Evolutionary conservation across 371 early-diverging fungal genomes (phyloP).

Genomic region (Dinochytrium kinnereticum): DNA sequence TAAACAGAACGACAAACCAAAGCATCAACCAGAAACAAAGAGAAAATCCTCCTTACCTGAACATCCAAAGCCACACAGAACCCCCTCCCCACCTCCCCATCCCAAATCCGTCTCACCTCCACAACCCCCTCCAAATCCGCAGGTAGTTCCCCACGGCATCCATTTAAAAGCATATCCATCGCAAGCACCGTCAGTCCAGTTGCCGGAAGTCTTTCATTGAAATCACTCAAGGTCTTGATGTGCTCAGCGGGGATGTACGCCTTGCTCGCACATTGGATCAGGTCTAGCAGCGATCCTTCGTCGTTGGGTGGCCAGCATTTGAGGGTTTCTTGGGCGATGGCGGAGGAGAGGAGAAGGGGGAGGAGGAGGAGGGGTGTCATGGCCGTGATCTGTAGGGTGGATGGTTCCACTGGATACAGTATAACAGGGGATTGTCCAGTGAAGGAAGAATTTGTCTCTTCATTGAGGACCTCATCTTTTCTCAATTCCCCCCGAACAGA

Average conservation of each 20-base stretch:
- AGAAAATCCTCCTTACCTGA: neutral
- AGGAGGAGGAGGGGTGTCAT: neutral
- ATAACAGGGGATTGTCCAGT: no score
- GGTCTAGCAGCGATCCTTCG: neutral
- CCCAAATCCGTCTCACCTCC: neutral
- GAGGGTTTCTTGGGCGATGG: neutral
- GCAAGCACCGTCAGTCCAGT: neutral
- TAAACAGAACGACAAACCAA: neutral
- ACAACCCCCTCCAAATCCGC: neutral
- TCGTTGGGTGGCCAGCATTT: constrained; percentile 1
- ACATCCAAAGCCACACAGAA: neutral
- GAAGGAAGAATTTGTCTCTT: no score
- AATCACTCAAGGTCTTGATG: neutral
- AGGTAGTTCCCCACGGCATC: neutral
- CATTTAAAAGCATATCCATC: neutral
- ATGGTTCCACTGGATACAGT: no score
- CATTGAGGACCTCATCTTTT: no score
- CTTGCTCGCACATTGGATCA: neutral
- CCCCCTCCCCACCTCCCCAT: neutral
- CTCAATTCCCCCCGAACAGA: no score
- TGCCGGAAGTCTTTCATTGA: neutral
- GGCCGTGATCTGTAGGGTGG: no score
- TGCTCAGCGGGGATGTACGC: neutral
- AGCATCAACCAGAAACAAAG: neutral
- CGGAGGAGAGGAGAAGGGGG: neutral